Base-by-base conservation (phyloP, 371 early-diverging fungal species). In the Mortierella sp. region DNA sequence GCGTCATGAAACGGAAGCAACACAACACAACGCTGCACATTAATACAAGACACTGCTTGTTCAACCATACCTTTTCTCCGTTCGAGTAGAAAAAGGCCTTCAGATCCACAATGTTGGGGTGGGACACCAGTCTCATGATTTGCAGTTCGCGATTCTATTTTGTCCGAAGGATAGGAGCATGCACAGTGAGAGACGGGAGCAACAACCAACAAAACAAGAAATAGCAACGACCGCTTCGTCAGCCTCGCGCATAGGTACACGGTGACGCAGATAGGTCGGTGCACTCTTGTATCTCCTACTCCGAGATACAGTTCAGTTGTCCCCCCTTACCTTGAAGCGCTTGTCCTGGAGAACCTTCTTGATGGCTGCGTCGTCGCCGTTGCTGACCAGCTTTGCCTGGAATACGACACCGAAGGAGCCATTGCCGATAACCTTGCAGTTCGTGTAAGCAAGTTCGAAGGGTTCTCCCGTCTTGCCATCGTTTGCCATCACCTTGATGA, bases 381-480 rank as follows among this genome's bases (percentile, higher is more conserved):
- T 84, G 56, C 88, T 86, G 21, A 92, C 81, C n/a, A 96, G 81
- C 79, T 93, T 92, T 31, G 97, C 98, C 83, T 95, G 95, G 79
- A 93, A 96, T 14, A 98, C 98, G 12, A 97, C 97, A 42, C 98
- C 98, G 82, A 98, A 98, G 24, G 96, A 94, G 14, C 98, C 98
- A 75, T 95, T 96, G 50, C 98, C 98, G 41, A 95, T 86, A 34
- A 95, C 91, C 72, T 94, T 94, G 80, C 89, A 90, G 67, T 93
- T 94, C 19, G 94, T 92, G 79, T 96, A 97, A 31, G 87, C 83
- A 21, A 97, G 89, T 58, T 93, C 90, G 44, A 88, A 79, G 44
- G 92, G 87, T 67, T 93, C 92, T 26, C 94, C 94, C 19, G 93
- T 88, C 70, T 86, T 89, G 60, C 95, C 96, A 64, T 94, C 93